Evolutionary conservation across 495 filamentous ascomycete genomes (phyloP), one percentile per base, ranked within the genome.

Genomic region (Penicillium lagena): DNA sequence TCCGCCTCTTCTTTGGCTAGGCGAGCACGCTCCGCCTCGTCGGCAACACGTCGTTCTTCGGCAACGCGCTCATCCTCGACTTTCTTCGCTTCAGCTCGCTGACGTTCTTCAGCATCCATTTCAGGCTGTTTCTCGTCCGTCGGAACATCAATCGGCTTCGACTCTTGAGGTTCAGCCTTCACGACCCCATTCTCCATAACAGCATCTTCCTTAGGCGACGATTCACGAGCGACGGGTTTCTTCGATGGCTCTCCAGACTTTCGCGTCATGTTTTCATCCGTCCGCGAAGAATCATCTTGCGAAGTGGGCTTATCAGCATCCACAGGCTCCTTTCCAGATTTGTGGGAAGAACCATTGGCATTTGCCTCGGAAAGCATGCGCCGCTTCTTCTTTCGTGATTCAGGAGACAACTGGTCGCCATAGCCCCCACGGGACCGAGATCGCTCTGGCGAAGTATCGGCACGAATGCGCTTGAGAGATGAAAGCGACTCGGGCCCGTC

Each of bases 401-500:
- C 72, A 13, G 60, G 60, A 30, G 59, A 54, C 12, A 63, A 46
- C 11, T 59, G 58, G 35, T 65, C 66, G n/a, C 56, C 42, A 22
- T 66, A 73, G 45, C 71, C 68, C 31, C 77, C 77, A 17, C 71
- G 64, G 31, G 71, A 70, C 27, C 72, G 73, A 40, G 71, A 76
- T 45, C 79, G 70, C 37, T 85, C 81, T 2, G 86, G 85, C 4
- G 83, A 86, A 11, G 71, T 74, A 53, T 85, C 88, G 41, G 71
- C 68, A 33, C 85, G 78, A 50, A 79, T 75, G 35, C 86, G 76
- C 54, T 89, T 90, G 38, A 78, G 43, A 9, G 60, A 58, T 12
- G 58, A 45, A 6, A 49, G 39, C 12, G 52, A 39, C 31, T 68
- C 64, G 66, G 46, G 30, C 15, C 47, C 45, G 37, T 63, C 61